Evolutionary conservation across 148 eudicot species (phyloP).

Genomic region (Diospyros kaki): DNA sequence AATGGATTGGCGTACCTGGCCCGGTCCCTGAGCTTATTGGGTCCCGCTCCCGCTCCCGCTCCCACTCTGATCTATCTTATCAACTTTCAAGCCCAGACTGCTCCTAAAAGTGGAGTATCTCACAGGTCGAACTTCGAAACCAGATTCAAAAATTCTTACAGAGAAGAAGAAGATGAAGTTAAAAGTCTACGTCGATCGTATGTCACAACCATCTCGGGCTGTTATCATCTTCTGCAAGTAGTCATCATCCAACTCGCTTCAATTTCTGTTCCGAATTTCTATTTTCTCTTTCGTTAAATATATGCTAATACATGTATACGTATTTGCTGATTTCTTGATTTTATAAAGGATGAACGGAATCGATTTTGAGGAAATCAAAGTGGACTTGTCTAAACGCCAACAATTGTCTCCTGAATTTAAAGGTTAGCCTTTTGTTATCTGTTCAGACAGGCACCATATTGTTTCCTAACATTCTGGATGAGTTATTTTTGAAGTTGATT

Average conservation of each 20-base stretch:
- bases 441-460: neutral
- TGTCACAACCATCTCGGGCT: conserved; percentile 82
- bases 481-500: neutral
- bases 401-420: conserved; percentile 52
- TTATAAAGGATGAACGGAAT: conserved; percentile 51
- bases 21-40: neutral
- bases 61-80: too few relatives aligned
- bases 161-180: conserved; percentile 36
- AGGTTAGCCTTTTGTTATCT: conserved; percentile 28
- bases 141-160: neutral
- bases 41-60: neutral
- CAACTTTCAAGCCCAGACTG: too few relatives aligned
- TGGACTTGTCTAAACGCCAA: conserved; percentile 53
- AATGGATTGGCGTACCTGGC: too few relatives aligned
- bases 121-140: neutral
- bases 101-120: neutral
- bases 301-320: neutral
- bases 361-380: conserved; percentile 65
- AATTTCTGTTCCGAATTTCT: neutral
- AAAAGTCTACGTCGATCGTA: conserved; percentile 58
- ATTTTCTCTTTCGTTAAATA: neutral
- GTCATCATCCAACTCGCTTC: neutral
- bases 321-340: neutral
- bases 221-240: conserved; percentile 75
- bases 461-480: neutral